These are phyloP conservation scores for Kwoniella heveanensis DNA, from an alignment of 768 basidiomycete genomes.

Conservation along the genomic window DNA sequence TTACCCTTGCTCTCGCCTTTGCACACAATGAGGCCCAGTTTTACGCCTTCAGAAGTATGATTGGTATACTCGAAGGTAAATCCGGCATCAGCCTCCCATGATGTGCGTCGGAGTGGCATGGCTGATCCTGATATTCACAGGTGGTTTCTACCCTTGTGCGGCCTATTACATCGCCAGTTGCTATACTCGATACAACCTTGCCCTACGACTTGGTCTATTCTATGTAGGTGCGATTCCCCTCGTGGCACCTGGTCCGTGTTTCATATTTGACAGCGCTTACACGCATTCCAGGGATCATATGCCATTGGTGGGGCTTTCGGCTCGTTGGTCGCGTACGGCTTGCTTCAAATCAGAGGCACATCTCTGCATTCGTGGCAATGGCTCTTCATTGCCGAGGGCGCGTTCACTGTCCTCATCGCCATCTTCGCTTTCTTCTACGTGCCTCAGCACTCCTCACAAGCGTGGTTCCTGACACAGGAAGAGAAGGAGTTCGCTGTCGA, in stretches of 20 bases:
- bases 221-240: too few species aligned
- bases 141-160: conserved; percentile 16
- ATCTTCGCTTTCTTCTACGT: conserved; percentile 22
- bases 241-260: too few species aligned
- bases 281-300: conserved; percentile 13
- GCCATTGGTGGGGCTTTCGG: conserved; percentile 20
- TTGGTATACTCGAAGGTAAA: conserved; percentile 14
- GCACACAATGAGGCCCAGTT: conserved; percentile 12
- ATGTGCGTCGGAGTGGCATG: too few species aligned
- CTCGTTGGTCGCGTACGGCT: conserved; percentile 18
- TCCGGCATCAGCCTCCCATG: not conserved
- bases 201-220: conserved; percentile 17
- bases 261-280: too few species aligned
- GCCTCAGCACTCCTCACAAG: conserved; percentile 5
- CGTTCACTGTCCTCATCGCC: conserved; percentile 6
- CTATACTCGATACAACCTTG: conserved; percentile 22
- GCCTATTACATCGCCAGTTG: conserved; percentile 11
- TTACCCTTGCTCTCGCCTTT: conserved; percentile 20
- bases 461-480: conserved; percentile 17
- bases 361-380: conserved; percentile 22
- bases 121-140: conserved; percentile 8
- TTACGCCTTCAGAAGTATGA: conserved; percentile 18
- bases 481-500: conserved; percentile 14
- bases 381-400: conserved; percentile 27
- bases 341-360: conserved; percentile 12